Percentiles rank a stretch among this genome's conserved stretches.
These are phyloP conservation scores for Huntiella abstrusa DNA, from an alignment of 2,329 filamentous ascomycete species.

Conservation along the genomic window DNA sequence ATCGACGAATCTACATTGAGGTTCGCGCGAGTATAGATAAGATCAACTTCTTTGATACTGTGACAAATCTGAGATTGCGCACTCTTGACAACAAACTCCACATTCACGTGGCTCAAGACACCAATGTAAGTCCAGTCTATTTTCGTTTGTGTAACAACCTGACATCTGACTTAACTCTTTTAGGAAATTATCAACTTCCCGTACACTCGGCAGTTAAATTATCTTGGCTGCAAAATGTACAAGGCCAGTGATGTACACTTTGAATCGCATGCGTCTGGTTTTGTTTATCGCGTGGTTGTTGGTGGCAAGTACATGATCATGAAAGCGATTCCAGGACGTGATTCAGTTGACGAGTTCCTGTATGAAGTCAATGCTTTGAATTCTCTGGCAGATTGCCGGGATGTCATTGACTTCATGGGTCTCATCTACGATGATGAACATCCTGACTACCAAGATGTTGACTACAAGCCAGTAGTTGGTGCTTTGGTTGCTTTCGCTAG, in stretches of 20 bases:
- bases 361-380: conserved; percentile 96
- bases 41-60: conserved; percentile 89
- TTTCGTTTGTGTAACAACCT: neutral
- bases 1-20: conserved; percentile 77
- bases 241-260: conserved; percentile 63
- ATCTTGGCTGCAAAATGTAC: conserved; percentile 47
- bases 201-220: conserved; percentile 48
- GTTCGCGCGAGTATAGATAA: conserved; percentile 83
- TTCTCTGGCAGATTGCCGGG: conserved; percentile 48
- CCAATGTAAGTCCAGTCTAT: conserved; percentile 37
- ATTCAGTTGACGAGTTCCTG: conserved; percentile 87
- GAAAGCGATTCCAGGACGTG: conserved; percentile 92
- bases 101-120: conserved; percentile 94
- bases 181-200: conserved; percentile 81
- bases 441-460: conserved; percentile 12
- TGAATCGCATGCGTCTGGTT: conserved; percentile 85
- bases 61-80: conserved; percentile 87
- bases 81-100: conserved; percentile 76
- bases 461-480: conserved; percentile 57
- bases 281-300: conserved; percentile 81
- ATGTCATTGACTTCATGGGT: conserved; percentile 73
- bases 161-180: neutral
- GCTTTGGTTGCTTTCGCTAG: conserved; percentile 77
- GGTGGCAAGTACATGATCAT: conserved; percentile 61
- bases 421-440: conserved; percentile 82